phyloP scores from a whole-genome alignment of 495 filamentous ascomycete genomes.

The Parathielavia appendiculata region DNA sequence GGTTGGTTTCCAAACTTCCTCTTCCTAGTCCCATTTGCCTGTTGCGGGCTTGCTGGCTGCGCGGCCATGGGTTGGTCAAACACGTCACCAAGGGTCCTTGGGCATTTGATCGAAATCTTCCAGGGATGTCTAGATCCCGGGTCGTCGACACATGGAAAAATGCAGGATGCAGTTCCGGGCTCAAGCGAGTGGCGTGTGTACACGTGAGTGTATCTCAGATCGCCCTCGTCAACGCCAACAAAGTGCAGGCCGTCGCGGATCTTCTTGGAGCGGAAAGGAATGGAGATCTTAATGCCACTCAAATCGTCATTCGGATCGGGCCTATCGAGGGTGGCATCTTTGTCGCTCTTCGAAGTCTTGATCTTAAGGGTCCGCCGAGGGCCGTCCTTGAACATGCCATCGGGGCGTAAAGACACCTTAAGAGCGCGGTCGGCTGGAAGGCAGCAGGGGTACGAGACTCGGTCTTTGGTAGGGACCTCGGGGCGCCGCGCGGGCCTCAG shows the following conservation, averaged over 20 bases:
- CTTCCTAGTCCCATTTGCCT: constrained; percentile 28
- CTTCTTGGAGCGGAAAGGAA: constrained; percentile 69
- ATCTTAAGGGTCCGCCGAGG: constrained; percentile 28
- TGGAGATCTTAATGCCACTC: constrained; percentile 44
- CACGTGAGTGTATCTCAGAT: constrained; percentile 79
- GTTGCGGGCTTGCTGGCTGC: constrained; percentile 22
- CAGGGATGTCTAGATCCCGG: constrained; percentile 71
- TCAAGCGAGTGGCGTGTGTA: constrained; percentile 78
- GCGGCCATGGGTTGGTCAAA: constrained; percentile 45
- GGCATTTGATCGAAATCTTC: constrained; percentile 81
- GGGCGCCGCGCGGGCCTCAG: constrained; percentile 51
- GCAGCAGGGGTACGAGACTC: constrained; percentile 35
- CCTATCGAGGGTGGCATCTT: constrained; percentile 26
- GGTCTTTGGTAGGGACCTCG: constrained; percentile 38
- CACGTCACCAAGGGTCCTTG: constrained; percentile 80
- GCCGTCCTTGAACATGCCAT: constrained; percentile 33
- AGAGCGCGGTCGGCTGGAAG: constrained; percentile 43
- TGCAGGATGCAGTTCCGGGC: constrained; percentile 71
- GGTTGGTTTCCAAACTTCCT: constrained; percentile 32
- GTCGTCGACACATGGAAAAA: constrained; percentile 92
- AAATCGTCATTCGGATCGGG: constrained; percentile 29
- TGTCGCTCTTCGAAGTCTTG: constrained; percentile 32
- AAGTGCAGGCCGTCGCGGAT: constrained; percentile 86
- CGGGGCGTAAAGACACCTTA: constrained; percentile 35
- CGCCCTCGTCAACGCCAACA: constrained; percentile 72